phyloP scores from a whole-genome alignment of 2,329 filamentous ascomycete genomes.

The Ophiostoma perfectum region DNA sequence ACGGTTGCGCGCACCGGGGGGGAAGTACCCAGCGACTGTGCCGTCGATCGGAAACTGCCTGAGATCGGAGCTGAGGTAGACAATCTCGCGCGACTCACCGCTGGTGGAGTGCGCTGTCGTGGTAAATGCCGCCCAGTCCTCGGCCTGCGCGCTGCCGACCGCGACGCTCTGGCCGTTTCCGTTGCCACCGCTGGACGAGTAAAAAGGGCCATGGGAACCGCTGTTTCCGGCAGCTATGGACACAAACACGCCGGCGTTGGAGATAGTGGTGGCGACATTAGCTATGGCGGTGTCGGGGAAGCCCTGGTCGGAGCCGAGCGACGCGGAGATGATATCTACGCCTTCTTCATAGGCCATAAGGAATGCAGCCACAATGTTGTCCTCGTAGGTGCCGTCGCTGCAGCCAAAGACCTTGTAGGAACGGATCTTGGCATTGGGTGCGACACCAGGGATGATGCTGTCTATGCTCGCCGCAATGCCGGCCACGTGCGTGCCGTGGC shows the following conservation, averaged over 20 bases:
- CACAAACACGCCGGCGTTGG: conserved; percentile 37
- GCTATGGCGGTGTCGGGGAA: conserved; percentile 36
- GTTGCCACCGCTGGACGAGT: conserved; percentile 23
- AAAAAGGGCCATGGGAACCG: conserved; percentile 31
- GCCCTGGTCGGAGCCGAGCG: conserved; percentile 33
- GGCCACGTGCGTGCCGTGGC: conserved; percentile 17
- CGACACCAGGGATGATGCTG: conserved; percentile 25
- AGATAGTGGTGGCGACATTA: conserved; percentile 38
- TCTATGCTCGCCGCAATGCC: conserved; percentile 5
- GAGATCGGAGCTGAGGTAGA: background rate
- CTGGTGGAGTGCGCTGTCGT: background rate
- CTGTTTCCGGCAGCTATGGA: conserved; percentile 40
- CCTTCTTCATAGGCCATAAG: conserved; percentile 35
- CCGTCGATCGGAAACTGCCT: background rate
- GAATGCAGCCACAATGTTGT: conserved; percentile 35
- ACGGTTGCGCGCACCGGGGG: background rate
- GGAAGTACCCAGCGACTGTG: background rate
- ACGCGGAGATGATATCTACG: conserved; percentile 39
- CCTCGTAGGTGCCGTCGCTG: conserved; percentile 28
- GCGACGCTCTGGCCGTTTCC: background rate
- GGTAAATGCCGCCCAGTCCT: background rate
- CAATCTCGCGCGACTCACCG: background rate
- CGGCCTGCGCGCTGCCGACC: background rate
- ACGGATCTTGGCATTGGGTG: conserved; percentile 28
- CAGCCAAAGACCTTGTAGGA: conserved; percentile 30